Conservation (phyloP, 306 rosid species). For the Oemleria cerasiformis region DNA sequence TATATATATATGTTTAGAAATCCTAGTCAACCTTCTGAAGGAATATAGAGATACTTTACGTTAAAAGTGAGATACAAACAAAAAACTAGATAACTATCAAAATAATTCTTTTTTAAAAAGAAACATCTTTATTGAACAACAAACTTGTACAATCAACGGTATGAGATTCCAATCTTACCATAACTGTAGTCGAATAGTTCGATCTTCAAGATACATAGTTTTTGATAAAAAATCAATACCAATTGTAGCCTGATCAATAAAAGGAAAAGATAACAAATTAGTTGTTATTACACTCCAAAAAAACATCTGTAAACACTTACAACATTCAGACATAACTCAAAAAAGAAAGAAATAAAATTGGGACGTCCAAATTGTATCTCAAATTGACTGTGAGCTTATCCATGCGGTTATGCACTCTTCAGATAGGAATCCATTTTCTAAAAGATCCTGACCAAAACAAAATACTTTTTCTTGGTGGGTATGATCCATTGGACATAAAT, state of each 20-base stretch:
- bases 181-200: slow-evolving; percentile 50
- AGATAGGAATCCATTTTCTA: no score
- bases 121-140: neutral
- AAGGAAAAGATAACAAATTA: neutral
- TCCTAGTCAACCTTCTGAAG: no score
- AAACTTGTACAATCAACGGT: neutral
- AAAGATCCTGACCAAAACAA: no score
- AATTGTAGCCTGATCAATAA: slow-evolving; percentile 43
- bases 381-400: no score
- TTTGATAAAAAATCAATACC: slow-evolving; percentile 57
- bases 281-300: no score
- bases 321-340: neutral
- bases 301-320: neutral
- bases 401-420: no score
- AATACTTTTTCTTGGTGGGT: no score
- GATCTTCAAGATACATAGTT: slow-evolving; percentile 66
- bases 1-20: neutral
- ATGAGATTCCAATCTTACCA: slow-evolving; percentile 33
- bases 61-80: neutral
- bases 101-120: no score
- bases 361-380: no score
- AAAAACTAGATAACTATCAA: neutral
- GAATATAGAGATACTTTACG: no score
- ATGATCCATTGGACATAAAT: no score
- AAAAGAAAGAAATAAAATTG: neutral